Conservation (phyloP, 1,284 basidiomycete genomes). For the Blastosporella zonata region DNA sequence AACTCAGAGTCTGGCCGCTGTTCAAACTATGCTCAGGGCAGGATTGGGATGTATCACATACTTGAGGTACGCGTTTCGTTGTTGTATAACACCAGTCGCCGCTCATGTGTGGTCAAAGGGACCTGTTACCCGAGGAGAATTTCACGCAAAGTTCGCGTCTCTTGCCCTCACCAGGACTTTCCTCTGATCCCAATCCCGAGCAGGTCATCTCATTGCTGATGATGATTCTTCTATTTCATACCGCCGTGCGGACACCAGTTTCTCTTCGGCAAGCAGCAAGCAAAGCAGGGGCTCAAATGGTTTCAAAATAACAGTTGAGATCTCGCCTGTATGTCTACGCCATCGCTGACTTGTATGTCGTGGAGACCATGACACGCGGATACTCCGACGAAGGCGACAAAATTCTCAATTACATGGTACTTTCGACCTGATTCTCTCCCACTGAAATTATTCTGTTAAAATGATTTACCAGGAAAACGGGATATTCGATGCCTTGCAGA, state of each 20-base stretch:
- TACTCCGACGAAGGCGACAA: constrained; percentile 78
- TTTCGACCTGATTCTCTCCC: constrained; percentile 13
- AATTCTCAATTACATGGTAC: constrained; percentile 73
- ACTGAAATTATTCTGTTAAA: constrained; percentile 7
- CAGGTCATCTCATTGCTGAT: constrained; percentile 55
- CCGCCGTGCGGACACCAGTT: constrained; percentile 33
- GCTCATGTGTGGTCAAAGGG: constrained; percentile 36
- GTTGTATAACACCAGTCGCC: constrained; percentile 3
- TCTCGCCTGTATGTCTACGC: background rate
- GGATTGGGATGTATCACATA: constrained; percentile 77
- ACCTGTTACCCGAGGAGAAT: constrained; percentile 75
- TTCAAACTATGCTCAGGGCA: constrained; percentile 69
- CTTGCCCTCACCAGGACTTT: background rate
- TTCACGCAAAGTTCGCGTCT: constrained; percentile 61
- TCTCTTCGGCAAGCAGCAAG: constrained; percentile 29
- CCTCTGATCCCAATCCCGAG: constrained; percentile 15
- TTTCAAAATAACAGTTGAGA: constrained; percentile 50
- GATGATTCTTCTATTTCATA: constrained; percentile 40
- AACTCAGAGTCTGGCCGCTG: constrained; percentile 60
- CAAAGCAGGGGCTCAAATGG: constrained; percentile 44
- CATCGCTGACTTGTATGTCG: constrained; percentile 12
- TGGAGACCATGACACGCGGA: constrained; percentile 66
- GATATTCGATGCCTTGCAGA: constrained; percentile 76
- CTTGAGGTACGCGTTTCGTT: constrained; percentile 46
- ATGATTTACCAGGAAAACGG: constrained; percentile 61